Base-by-base conservation (phyloP, 768 basidiomycete genomes). In the Pulveroboletus ravenelii region DNA sequence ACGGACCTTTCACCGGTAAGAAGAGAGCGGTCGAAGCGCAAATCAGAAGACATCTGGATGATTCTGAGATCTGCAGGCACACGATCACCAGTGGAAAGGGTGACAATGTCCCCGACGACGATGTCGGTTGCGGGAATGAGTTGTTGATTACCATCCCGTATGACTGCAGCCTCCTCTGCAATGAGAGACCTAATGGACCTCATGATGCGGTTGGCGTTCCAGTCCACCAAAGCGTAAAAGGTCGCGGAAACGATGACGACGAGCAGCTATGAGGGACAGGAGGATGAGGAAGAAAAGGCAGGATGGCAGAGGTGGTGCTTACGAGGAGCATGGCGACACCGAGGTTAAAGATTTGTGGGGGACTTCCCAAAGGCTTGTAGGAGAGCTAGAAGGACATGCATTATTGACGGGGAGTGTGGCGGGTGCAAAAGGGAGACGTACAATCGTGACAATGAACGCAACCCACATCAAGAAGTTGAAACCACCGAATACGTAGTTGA, bases 11-110 rank as follows among this genome's bases (percentile, higher is more conserved):
- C 77, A 9, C 75, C 77, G 4, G 81, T 82, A 31, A 82, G 70
- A 31, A 81, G 72, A 1, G 79, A 72, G 10, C 79, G 71, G 49
- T 82, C 80, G 41, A 81, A 72, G 30, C 72, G 72, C 49, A 81
- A 65, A 53, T 81, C 81, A 6, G 73, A 72, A 1, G 78, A 77
- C 52, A 73, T 74, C 12, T 77, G 62, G 35, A 81, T 72, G 9
- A 84, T 70, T 23, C 82, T 74, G 27, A 82, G 66, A 56, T 84
- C 83, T 0, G 82, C 80, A 6, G 81, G 81, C 6, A 82, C 71
- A 10, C 81, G 74, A 54, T 82, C 78, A 15, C 80, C 80, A 3
- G 79, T 74, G 29, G 70, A 61, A 58, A 82, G 78, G 3, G 71
- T 70, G 47, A 81, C 72, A 31, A 82, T 63, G 55, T 82, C 80